Conservation (phyloP, 345 rosid genomes). For the Citrus maxima region DNA sequence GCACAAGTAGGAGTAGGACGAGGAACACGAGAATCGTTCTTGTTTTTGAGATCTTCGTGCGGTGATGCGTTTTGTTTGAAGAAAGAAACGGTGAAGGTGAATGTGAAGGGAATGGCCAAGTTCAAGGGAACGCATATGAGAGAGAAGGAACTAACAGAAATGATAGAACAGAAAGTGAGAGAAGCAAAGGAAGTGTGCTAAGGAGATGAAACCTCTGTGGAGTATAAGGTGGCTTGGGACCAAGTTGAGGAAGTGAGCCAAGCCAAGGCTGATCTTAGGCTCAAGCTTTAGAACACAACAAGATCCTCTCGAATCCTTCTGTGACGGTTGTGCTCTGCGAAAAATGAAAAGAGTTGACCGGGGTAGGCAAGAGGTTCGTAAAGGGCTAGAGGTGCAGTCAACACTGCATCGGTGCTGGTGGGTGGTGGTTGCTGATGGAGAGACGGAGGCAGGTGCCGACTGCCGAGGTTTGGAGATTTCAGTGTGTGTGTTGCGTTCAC, state of each 20-base stretch:
- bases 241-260: constrained; percentile 92
- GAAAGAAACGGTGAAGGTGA: neutral
- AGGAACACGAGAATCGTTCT: neutral
- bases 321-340: constrained; percentile 9
- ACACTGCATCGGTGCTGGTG: no score
- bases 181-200: constrained; percentile 69
- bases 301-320: constrained; percentile 59
- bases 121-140: constrained; percentile 72
- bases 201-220: constrained; percentile 51
- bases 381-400: no score
- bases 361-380: no score
- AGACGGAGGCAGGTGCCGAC: no score
- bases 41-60: neutral
- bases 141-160: constrained; percentile 54
- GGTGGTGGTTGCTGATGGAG: no score
- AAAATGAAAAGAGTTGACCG: no score
- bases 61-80: neutral
- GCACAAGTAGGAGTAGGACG: neutral
- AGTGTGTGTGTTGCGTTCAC: no score
- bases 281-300: constrained; percentile 29
- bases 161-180: constrained; percentile 68
- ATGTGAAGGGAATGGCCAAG: constrained; percentile 40
- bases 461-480: no score
- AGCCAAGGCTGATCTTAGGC: constrained; percentile 75
- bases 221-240: constrained; percentile 90